Conservation (phyloP, 768 basidiomycete genomes). For the Tylopilus felleus region DNA sequence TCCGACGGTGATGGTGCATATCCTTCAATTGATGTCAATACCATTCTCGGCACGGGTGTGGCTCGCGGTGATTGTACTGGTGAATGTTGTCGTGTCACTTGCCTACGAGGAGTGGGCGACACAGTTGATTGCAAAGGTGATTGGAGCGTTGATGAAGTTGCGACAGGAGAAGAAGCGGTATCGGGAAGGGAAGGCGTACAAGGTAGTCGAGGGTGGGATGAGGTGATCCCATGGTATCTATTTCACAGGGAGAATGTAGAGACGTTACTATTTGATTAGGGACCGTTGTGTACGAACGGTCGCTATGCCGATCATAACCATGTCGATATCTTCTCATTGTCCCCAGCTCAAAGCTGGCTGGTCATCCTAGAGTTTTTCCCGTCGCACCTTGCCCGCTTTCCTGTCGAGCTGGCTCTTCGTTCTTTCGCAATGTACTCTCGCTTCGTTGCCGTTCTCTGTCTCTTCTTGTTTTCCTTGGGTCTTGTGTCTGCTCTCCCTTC, state of each 20-base stretch:
- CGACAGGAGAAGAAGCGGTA: constrained; percentile 44
- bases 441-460: constrained; percentile 20
- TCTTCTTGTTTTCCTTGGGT: constrained; percentile 25
- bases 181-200: constrained; percentile 76
- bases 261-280: background rate
- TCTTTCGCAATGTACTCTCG: constrained; percentile 25
- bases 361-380: background rate
- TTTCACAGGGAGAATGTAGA: background rate
- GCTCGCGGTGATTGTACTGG: constrained; percentile 60
- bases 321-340: constrained; percentile 1
- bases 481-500: constrained; percentile 30
- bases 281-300: constrained; percentile 8
- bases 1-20: constrained; percentile 48
- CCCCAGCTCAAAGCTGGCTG: background rate
- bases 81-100: constrained; percentile 71
- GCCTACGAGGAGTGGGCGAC: constrained; percentile 76
- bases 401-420: constrained; percentile 38
- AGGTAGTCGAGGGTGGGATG: constrained; percentile 77
- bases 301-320: constrained; percentile 17
- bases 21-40: constrained; percentile 77
- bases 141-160: constrained; percentile 47
- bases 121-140: constrained; percentile 49
- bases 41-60: constrained; percentile 64
- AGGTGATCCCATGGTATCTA: constrained; percentile 18
- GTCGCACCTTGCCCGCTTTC: background rate